These are phyloP conservation scores for Verbena officinalis DNA, from an alignment of 257 asterid genomes.

Conservation along the genomic window DNA sequence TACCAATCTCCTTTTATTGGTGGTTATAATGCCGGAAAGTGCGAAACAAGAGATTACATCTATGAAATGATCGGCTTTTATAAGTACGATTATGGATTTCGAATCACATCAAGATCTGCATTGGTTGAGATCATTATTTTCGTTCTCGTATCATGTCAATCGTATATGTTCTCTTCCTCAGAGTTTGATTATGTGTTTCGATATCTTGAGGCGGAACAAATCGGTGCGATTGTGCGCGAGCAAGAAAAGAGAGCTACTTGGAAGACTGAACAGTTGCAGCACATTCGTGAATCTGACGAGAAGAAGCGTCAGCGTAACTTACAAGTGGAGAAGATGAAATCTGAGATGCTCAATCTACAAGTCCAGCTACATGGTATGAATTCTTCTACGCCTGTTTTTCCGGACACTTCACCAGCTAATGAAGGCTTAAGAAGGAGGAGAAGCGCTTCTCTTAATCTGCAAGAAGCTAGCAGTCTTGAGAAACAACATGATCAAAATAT, in stretches of 20 bases:
- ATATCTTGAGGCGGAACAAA: constrained; percentile 98
- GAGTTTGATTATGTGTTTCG: constrained; percentile 99
- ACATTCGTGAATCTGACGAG: constrained; percentile 90
- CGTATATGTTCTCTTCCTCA: constrained; percentile 94
- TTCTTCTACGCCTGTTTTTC: constrained; percentile 47
- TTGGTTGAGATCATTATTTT: constrained; percentile 92
- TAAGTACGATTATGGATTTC: constrained; percentile 95
- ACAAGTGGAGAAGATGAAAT: constrained; percentile 99
- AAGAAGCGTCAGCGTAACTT: constrained; percentile 82
- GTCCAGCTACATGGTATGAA: constrained; percentile 81
- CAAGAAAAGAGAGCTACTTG: constrained; percentile 97
- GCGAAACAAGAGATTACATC: constrained; percentile 84
- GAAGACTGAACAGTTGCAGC: constrained; percentile 93
- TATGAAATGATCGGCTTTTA: constrained; percentile 96
- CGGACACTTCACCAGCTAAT: constrained; percentile 56
- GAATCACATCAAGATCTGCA: constrained; percentile 97
- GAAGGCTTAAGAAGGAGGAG: constrained; percentile 80
- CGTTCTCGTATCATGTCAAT: constrained; percentile 88
- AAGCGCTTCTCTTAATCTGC: constrained; percentile 43
- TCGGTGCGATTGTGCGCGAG: constrained; percentile 94
- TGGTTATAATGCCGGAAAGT: constrained; percentile 71
- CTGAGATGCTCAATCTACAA: constrained; percentile 98
- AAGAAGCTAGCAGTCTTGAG: constrained; percentile 52
- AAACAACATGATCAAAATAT: constrained; percentile 52
- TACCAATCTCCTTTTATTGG: constrained; percentile 96